Percentiles rank a stretch among this genome's conserved stretches.
Evolutionary conservation across 768 basidiomycete species (phyloP).

Genomic region (Krasilnikovozyma curviuscula): DNA sequence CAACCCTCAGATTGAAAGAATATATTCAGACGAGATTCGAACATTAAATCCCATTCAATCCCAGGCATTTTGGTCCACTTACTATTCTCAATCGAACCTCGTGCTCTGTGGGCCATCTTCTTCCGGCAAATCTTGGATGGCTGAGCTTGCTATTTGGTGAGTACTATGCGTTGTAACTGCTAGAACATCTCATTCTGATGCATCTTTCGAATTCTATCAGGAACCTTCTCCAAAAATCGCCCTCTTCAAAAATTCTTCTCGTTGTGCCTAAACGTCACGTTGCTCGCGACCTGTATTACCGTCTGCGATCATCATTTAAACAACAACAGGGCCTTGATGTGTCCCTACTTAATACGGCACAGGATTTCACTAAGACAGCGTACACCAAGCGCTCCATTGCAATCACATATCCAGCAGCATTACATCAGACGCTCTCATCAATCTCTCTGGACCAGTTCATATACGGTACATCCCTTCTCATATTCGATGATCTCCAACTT

Average conservation of each 20-base stretch:
- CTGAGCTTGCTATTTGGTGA: conserved; percentile 52
- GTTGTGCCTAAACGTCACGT: conserved; percentile 41
- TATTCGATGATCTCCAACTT: conserved; percentile 72
- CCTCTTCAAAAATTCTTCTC: conserved; percentile 41
- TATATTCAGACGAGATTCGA: conserved; percentile 33
- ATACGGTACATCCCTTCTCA: conserved; percentile 37
- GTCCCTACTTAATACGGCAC: background rate
- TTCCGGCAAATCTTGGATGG: conserved; percentile 60
- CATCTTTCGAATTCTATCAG: conserved; percentile 27
- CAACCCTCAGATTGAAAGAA: conserved; percentile 31
- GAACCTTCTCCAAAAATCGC: conserved; percentile 33
- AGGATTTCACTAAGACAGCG: conserved; percentile 2
- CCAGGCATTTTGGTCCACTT: conserved; percentile 65
- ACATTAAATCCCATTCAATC: conserved; percentile 73
- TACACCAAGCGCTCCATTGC: conserved; percentile 3
- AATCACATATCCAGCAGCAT: conserved; percentile 18
- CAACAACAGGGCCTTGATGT: conserved; percentile 8
- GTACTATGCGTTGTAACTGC: conserved; percentile 17
- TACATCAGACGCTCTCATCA: conserved; percentile 13
- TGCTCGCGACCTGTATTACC: conserved; percentile 35
- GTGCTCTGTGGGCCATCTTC: conserved; percentile 61
- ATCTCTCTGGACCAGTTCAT: conserved; percentile 22
- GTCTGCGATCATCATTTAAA: conserved; percentile 17
- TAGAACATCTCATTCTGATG: conserved; percentile 5
- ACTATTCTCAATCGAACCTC: conserved; percentile 46